Percentiles rank a stretch among this genome's conserved stretches.
Evolutionary conservation across 1,284 basidiomycete genomes (phyloP).

Genomic region (Porogramme epimiltina): DNA sequence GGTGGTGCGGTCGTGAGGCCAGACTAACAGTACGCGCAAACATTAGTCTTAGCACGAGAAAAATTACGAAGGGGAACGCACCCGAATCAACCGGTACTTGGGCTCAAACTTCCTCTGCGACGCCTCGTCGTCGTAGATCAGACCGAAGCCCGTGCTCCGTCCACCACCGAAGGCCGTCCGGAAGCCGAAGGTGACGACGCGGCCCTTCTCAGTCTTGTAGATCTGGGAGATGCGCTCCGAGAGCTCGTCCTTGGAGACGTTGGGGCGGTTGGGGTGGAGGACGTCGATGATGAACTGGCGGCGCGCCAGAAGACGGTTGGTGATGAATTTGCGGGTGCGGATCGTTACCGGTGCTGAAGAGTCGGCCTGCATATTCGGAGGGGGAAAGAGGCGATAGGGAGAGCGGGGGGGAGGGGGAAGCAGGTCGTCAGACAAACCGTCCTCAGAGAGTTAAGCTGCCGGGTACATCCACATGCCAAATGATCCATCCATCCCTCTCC

Average conservation of each 20-base stretch:
- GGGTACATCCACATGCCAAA: slow-evolving; percentile 33
- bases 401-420: slow-evolving; percentile 11
- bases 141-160: slow-evolving; percentile 93
- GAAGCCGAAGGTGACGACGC: slow-evolving; percentile 81
- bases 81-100: slow-evolving; percentile 92
- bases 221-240: slow-evolving; percentile 87
- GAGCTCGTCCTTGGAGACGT: slow-evolving; percentile 93
- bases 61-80: slow-evolving; percentile 45
- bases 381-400: background rate
- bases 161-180: slow-evolving; percentile 98
- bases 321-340: slow-evolving; percentile 99
- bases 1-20: slow-evolving; percentile 86
- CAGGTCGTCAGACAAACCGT: slow-evolving; percentile 24
- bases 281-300: slow-evolving; percentile 93
- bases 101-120: slow-evolving; percentile 98
- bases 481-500: slow-evolving; percentile 37
- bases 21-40: slow-evolving; percentile 51
- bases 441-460: slow-evolving; percentile 19
- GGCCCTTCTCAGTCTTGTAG: slow-evolving; percentile 80
- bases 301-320: slow-evolving; percentile 96
- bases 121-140: slow-evolving; percentile 97
- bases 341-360: slow-evolving; percentile 91
- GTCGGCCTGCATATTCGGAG: slow-evolving; percentile 60
- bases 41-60: background rate
- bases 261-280: slow-evolving; percentile 94